These are phyloP conservation scores for Cordyceps farinosa DNA, from an alignment of 2,329 filamentous ascomycete species.

Conservation along the genomic window DNA sequence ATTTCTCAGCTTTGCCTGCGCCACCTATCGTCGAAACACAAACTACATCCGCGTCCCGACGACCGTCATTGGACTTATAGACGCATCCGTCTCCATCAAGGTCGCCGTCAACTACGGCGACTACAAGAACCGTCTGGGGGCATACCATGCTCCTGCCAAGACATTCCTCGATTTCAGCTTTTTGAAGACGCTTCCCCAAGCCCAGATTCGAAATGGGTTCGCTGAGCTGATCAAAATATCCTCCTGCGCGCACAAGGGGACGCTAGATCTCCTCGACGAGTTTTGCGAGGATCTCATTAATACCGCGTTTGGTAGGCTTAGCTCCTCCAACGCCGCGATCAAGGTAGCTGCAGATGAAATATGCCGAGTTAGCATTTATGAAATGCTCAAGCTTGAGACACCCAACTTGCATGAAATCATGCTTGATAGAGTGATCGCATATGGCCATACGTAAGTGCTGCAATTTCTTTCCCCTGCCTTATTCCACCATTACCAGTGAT, in stretches of 20 bases:
- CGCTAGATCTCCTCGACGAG: constrained; percentile 65
- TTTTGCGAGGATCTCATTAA: constrained; percentile 66
- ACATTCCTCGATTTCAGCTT: constrained; percentile 74
- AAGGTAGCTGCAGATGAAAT: constrained; percentile 61
- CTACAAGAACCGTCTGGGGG: constrained; percentile 71
- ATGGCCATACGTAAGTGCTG: constrained; percentile 61
- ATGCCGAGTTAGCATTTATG: constrained; percentile 64
- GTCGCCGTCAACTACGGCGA: constrained; percentile 75
- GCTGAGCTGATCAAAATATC: constrained; percentile 75
- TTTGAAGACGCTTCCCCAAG: constrained; percentile 61
- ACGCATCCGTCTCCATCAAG: constrained; percentile 73
- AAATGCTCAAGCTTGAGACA: constrained; percentile 71
- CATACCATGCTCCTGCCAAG: constrained; percentile 68
- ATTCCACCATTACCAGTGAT: not conserved
- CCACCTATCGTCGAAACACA: constrained; percentile 67
- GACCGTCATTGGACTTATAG: constrained; percentile 71
- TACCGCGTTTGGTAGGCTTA: constrained; percentile 60
- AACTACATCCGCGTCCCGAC: constrained; percentile 73
- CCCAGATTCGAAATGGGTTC: constrained; percentile 70
- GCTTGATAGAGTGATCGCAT: constrained; percentile 68
- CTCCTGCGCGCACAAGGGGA: constrained; percentile 62
- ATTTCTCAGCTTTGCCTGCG: constrained; percentile 59
- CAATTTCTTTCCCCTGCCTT: too few species aligned
- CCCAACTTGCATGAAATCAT: constrained; percentile 59
- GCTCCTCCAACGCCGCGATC: constrained; percentile 53